Percentiles rank a stretch among this genome's conserved stretches.
Conservation (phyloP, 1,139 yeast genomes). For the Geotrichum cucujoidarum region DNA sequence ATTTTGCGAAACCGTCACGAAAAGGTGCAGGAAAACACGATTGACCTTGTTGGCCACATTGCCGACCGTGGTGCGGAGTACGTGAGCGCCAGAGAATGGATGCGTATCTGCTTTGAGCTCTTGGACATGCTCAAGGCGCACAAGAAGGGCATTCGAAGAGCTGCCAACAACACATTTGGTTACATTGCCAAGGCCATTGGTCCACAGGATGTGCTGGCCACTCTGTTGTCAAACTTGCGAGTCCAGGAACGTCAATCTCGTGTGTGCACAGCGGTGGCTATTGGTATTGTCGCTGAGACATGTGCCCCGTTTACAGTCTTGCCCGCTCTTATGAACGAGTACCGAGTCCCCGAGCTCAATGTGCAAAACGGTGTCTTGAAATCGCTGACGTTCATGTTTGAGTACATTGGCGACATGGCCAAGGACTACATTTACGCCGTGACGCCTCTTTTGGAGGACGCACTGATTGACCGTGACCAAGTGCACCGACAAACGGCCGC, state of each 20-base stretch:
- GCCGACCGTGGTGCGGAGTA: constrained; percentile 82
- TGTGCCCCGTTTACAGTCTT: constrained; percentile 91
- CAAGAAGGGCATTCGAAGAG: constrained; percentile 70
- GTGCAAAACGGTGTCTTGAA: constrained; percentile 95
- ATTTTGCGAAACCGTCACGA: constrained; percentile 86
- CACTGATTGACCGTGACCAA: constrained; percentile 81
- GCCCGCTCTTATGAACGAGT: constrained; percentile 97
- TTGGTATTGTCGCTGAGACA: constrained; percentile 92
- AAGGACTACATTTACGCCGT: constrained; percentile 79
- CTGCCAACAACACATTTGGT: constrained; percentile 91
- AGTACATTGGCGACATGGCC: constrained; percentile 80
- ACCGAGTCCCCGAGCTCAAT: constrained; percentile 84
- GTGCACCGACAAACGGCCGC: constrained; percentile 97
- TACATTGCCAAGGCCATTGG: constrained; percentile 89
- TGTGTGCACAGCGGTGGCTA: constrained; percentile 96
- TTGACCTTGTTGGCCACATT: constrained; percentile 73
- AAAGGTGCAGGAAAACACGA: constrained; percentile 83
- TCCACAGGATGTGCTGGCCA: constrained; percentile 88
- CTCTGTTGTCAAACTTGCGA: constrained; percentile 73
- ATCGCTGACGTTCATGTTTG: constrained; percentile 89
- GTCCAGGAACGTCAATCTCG: constrained; percentile 96
- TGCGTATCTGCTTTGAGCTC: constrained; percentile 89
- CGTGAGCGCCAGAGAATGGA: constrained; percentile 93
- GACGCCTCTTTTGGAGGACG: constrained; percentile 81
- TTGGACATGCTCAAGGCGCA: constrained; percentile 85